Conservation (phyloP, 441 rosid genomes). For the Erodium texanum region DNA sequence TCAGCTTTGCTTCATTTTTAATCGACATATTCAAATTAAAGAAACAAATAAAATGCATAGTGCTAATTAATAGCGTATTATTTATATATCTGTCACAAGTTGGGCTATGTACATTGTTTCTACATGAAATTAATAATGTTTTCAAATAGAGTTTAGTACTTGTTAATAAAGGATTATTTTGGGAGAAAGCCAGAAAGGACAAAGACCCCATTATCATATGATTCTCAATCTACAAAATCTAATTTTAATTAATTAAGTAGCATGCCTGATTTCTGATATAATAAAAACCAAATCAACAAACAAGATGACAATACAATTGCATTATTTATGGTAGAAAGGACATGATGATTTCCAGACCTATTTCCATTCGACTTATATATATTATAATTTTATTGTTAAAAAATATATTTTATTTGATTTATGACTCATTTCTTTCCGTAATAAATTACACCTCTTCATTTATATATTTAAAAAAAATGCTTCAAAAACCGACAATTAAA, state of each 20-base stretch:
- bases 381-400: too few species aligned
- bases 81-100: not conserved
- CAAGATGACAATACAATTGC: too few species aligned
- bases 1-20: slow-evolving; percentile 26
- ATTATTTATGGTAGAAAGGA: too few species aligned
- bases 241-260: not conserved
- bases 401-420: too few species aligned
- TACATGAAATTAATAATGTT: not conserved
- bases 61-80: not conserved
- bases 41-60: not conserved
- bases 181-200: not conserved
- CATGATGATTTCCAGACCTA: too few species aligned
- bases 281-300: too few species aligned
- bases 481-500: too few species aligned
- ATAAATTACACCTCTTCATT: too few species aligned
- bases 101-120: not conserved
- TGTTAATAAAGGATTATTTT: too few species aligned
- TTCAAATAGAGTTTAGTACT: not conserved
- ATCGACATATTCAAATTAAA: not conserved
- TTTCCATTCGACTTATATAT: too few species aligned
- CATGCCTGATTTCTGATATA: not conserved
- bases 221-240: not conserved
- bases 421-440: too few species aligned
- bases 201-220: not conserved
- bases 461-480: too few species aligned